Percentiles rank a stretch among this genome's conserved stretches.
phyloP scores from a whole-genome alignment of 2,329 filamentous ascomycete genomes.

The Talaromyces sp. region DNA sequence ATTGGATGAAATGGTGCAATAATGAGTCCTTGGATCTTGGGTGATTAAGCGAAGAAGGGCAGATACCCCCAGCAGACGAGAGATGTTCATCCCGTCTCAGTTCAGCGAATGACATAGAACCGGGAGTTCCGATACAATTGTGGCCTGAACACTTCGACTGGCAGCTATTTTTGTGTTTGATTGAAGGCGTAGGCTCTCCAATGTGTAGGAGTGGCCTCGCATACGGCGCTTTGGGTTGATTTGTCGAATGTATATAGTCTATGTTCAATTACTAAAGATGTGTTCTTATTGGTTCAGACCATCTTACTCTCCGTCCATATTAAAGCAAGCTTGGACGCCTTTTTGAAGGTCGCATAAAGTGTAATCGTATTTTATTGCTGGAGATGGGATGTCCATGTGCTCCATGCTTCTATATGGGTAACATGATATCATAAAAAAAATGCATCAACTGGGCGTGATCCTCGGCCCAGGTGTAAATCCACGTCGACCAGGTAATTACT shows the following conservation, averaged over 20 bases:
- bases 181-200: conserved; percentile 5
- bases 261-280: conserved; percentile 31
- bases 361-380: not conserved
- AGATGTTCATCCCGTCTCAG: conserved; percentile 13
- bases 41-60: conserved; percentile 23
- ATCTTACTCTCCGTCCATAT: not conserved
- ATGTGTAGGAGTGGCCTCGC: conserved; percentile 12
- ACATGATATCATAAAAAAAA: conserved; percentile 31
- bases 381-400: not conserved
- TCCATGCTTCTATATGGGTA: conserved; percentile 4
- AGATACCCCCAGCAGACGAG: conserved; percentile 26
- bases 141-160: not conserved
- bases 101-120: conserved; percentile 15
- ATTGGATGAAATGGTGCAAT: conserved; percentile 13
- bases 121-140: conserved; percentile 15
- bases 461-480: conserved; percentile 9
- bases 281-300: conserved; percentile 19
- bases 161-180: conserved; percentile 6
- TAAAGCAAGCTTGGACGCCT: too few species aligned
- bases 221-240: conserved; percentile 35
- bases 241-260: conserved; percentile 42
- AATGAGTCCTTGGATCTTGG: conserved; percentile 10
- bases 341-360: not conserved
- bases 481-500: not conserved
- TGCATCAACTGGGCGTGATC: not conserved